phyloP scores from a whole-genome alignment of 2,329 filamentous ascomycete species.

The Moelleriella libera region DNA sequence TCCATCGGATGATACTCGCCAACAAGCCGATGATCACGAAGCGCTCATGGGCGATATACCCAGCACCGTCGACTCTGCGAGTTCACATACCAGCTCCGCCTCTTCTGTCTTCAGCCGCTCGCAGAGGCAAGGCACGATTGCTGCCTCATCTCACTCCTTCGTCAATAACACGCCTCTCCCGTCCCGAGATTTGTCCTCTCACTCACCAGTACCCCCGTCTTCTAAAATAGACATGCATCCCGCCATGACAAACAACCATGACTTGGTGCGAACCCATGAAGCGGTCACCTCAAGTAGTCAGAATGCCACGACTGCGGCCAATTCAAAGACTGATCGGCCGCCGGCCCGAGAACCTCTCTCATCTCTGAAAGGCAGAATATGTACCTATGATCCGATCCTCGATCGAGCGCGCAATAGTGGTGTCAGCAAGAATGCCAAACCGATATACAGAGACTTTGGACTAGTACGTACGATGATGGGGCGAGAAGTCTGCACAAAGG shows the following conservation, averaged over 20 bases:
- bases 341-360: conserved; percentile 42
- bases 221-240: conserved; percentile 42
- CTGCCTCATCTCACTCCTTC: conserved; percentile 25
- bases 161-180: conserved; percentile 15
- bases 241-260: conserved; percentile 28
- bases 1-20: conserved; percentile 12
- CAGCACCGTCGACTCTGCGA: conserved; percentile 58
- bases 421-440: conserved; percentile 43
- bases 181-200: conserved; percentile 34
- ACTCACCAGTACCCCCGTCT: conserved; percentile 30
- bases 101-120: conserved; percentile 56
- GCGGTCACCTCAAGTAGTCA: conserved; percentile 11
- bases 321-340: conserved; percentile 24
- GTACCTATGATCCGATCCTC: conserved; percentile 46
- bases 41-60: conserved; percentile 50
- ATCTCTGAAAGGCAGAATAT: conserved; percentile 40
- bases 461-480: conserved; percentile 44
- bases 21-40: conserved; percentile 39
- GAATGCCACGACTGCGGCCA: conserved; percentile 20
- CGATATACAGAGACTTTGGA: conserved; percentile 49
- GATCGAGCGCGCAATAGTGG: conserved; percentile 33
- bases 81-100: conserved; percentile 54
- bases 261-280: conserved; percentile 12
- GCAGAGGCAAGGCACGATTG: conserved; percentile 22
- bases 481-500: conserved; percentile 12